Percentiles rank a stretch among this genome's conserved stretches.
Conservation (phyloP, 495 filamentous ascomycete genomes). For the Penicillium desertorum region DNA sequence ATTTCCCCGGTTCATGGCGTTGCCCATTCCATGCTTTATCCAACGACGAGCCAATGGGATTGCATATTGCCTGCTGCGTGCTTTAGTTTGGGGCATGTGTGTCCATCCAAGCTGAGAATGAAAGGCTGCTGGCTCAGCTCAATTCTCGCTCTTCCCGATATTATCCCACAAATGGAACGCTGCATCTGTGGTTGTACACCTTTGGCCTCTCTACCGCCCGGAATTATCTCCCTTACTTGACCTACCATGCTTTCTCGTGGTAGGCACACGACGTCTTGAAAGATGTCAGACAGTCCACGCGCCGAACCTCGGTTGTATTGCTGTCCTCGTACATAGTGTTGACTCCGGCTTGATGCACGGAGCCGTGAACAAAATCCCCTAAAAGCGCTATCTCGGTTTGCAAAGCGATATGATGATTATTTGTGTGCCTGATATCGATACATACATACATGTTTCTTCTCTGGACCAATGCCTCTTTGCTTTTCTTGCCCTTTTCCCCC, state of each 20-base stretch:
- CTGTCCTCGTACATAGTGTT: slow-evolving; percentile 30
- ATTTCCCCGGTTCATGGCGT: neutral
- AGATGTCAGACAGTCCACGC: slow-evolving; percentile 1
- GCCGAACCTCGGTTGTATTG: neutral
- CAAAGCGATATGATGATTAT: slow-evolving; percentile 13
- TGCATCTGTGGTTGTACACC: slow-evolving; percentile 3
- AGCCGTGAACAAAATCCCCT: slow-evolving; percentile 26
- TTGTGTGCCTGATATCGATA: slow-evolving; percentile 16
- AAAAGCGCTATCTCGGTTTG: slow-evolving; percentile 15
- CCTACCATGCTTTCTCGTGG: neutral
- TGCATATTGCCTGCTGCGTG: slow-evolving; percentile 1
- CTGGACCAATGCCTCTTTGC: slow-evolving; percentile 6
- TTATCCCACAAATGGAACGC: neutral
- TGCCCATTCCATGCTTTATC: neutral
- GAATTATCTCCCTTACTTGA: neutral
- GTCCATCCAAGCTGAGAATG: slow-evolving; percentile 8
- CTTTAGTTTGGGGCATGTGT: slow-evolving; percentile 3
- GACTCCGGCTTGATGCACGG: slow-evolving; percentile 19
- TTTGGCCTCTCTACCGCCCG: neutral
- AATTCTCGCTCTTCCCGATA: neutral
- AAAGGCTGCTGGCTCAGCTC: slow-evolving; percentile 23
- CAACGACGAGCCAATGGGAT: neutral
- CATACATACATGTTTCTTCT: slow-evolving; percentile 14
- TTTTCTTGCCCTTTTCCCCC: neutral
- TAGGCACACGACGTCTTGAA: neutral